phyloP scores from a whole-genome alignment of 1,284 basidiomycete species.

The Cerioporus squamosus region DNA sequence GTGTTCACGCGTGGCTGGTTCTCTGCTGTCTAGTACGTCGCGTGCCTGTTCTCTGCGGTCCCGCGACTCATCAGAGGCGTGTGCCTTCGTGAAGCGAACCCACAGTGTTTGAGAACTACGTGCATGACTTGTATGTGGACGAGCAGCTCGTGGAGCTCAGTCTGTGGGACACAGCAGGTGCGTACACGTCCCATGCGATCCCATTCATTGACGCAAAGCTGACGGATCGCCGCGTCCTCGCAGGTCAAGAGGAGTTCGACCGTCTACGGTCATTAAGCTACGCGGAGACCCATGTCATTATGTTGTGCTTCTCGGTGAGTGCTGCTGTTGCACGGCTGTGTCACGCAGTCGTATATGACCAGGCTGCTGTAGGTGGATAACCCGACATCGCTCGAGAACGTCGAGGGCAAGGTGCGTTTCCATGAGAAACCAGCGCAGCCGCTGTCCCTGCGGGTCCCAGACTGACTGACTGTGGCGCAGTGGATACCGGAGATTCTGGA shows the following conservation, averaged over 20 bases:
- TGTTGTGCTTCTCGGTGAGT: conserved; percentile 91
- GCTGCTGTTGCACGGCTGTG: background rate
- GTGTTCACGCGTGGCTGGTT: conserved; percentile 89
- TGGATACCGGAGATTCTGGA: conserved; percentile 90
- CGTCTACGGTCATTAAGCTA: conserved; percentile 89
- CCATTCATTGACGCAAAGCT: no score
- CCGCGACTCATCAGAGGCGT: background rate
- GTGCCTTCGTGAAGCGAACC: conserved; percentile 70
- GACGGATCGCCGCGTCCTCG: conserved; percentile 17
- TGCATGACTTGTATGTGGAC: conserved; percentile 84
- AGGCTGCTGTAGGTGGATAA: conserved; percentile 86
- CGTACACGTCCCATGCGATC: conserved; percentile 37
- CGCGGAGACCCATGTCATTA: conserved; percentile 93
- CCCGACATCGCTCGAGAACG: conserved; percentile 89
- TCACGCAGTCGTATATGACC: conserved; percentile 30
- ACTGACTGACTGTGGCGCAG: conserved; percentile 40
- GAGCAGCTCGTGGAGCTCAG: conserved; percentile 87
- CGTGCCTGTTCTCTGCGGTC: background rate
- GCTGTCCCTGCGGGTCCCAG: no score
- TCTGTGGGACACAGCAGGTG: conserved; percentile 96
- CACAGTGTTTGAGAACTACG: conserved; percentile 93
- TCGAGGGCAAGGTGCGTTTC: conserved; percentile 81
- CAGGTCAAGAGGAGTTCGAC: conserved; percentile 97
- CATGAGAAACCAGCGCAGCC: background rate
- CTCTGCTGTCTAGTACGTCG: conserved; percentile 81